Percentiles rank a stretch among this genome's conserved stretches.
These are phyloP conservation scores for Pseudocercospora ulei DNA, from an alignment of 2,329 filamentous ascomycete genomes.

Conservation along the genomic window DNA sequence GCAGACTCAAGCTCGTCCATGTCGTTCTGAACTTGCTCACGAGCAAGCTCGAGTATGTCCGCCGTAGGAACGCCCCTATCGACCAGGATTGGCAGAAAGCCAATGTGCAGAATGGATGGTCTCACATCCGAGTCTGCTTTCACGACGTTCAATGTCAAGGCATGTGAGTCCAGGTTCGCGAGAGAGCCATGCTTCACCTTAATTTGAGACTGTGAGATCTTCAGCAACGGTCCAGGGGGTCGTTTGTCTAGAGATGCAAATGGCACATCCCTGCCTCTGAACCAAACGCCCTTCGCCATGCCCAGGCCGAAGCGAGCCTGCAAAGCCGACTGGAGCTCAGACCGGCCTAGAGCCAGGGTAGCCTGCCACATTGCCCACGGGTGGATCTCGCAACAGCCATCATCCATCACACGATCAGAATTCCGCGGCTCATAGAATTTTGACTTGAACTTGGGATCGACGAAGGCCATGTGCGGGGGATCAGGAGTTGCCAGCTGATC, in stretches of 20 bases:
- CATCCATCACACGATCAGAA: constrained; percentile 37
- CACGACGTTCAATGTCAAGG: constrained; percentile 51
- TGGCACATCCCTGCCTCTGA: neutral
- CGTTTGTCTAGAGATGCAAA: neutral
- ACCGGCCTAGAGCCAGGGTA: neutral
- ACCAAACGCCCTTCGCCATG: constrained; percentile 11
- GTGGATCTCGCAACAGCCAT: constrained; percentile 49
- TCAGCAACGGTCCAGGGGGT: constrained; percentile 35
- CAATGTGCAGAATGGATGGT: constrained; percentile 53
- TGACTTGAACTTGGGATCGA: constrained; percentile 28
- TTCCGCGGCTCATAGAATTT: constrained; percentile 8
- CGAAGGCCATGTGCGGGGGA: constrained; percentile 33
- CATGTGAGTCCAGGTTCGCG: constrained; percentile 33
- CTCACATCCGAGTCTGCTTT: constrained; percentile 42
- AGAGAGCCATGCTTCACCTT: constrained; percentile 44
- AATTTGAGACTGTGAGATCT: constrained; percentile 54
- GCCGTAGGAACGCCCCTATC: constrained; percentile 46
- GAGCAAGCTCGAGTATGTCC: constrained; percentile 45
- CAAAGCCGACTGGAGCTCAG: constrained; percentile 5
- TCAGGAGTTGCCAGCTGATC: constrained; percentile 30
- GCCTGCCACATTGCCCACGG: constrained; percentile 1
- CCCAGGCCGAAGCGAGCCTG: constrained; percentile 7
- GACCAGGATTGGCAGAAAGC: constrained; percentile 59
- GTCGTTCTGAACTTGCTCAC: constrained; percentile 44
- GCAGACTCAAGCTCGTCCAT: constrained; percentile 44